phyloP scores from a whole-genome alignment of 2,329 filamentous ascomycete species.

The Verticillium tricorpus region DNA sequence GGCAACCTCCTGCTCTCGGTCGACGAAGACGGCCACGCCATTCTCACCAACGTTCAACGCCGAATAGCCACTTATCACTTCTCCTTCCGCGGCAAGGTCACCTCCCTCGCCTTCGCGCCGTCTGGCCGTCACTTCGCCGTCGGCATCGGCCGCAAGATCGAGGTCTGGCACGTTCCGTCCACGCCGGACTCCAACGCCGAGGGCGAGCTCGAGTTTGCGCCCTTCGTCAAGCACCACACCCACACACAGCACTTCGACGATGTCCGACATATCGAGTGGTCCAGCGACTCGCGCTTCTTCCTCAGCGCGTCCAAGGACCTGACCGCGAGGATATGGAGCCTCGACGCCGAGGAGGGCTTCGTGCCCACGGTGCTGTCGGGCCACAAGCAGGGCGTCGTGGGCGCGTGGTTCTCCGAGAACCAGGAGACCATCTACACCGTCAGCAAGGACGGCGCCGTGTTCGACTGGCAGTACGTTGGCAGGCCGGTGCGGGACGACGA shows the following conservation, averaged over 20 bases:
- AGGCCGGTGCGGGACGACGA: constrained; percentile 52
- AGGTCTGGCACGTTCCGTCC: constrained; percentile 94
- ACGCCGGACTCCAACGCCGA: constrained; percentile 75
- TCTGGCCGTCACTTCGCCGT: constrained; percentile 89
- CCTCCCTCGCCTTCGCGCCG: constrained; percentile 83
- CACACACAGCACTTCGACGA: constrained; percentile 87
- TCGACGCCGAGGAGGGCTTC: constrained; percentile 83
- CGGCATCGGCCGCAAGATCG: constrained; percentile 78
- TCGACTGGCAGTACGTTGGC: constrained; percentile 82
- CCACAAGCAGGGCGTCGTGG: constrained; percentile 83
- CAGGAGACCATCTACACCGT: constrained; percentile 96
- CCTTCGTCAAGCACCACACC: constrained; percentile 83
- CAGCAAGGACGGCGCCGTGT: constrained; percentile 95
- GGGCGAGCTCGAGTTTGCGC: constrained; percentile 89
- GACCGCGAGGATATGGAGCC: constrained; percentile 91
- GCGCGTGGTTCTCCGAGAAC: constrained; percentile 94
- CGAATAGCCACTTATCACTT: constrained; percentile 90
- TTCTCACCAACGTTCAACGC: constrained; percentile 84
- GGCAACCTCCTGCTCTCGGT: constrained; percentile 91
- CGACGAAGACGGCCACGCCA: constrained; percentile 90
- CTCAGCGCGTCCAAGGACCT: constrained; percentile 87
- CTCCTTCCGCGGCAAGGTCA: constrained; percentile 81
- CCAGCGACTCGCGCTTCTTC: constrained; percentile 92
- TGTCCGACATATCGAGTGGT: constrained; percentile 88
- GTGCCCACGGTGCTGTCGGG: constrained; percentile 84